Evolutionary conservation across 345 rosid species (phyloP).

Genomic region (Anacardium occidentale): DNA sequence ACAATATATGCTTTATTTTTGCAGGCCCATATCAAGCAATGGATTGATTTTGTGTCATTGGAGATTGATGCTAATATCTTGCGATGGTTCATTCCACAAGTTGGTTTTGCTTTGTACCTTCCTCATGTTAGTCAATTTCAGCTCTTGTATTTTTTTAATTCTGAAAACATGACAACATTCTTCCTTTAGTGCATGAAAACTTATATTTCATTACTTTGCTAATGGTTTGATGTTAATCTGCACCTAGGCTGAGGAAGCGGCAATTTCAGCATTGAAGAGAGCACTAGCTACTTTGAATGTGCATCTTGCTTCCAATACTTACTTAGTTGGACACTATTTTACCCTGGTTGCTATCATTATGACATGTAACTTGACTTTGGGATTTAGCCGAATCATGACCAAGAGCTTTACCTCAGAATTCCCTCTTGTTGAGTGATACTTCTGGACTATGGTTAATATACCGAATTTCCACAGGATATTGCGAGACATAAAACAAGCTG

Average conservation of each 20-base stretch:
- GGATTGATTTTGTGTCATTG: slow-evolving; percentile 82
- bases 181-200: not conserved
- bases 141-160: not conserved
- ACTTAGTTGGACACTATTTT: slow-evolving; percentile 82
- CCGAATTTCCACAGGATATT: slow-evolving; percentile 78
- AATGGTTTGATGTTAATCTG: not conserved
- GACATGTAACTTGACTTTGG: slow-evolving; percentile 68
- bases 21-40: slow-evolving; percentile 85
- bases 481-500: slow-evolving; percentile 79
- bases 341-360: slow-evolving; percentile 78
- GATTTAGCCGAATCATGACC: slow-evolving; percentile 59
- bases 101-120: slow-evolving; percentile 56
- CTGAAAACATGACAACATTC: not conserved
- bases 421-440: slow-evolving; percentile 97
- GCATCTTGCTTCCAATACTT: slow-evolving; percentile 75
- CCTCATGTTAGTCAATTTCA: slow-evolving; percentile 44
- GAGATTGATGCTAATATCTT: slow-evolving; percentile 60
- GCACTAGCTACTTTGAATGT: slow-evolving; percentile 70
- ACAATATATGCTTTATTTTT: not conserved
- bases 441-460: slow-evolving; percentile 91
- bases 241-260: slow-evolving; percentile 47
- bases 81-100: slow-evolving; percentile 36
- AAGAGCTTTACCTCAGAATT: slow-evolving; percentile 84
- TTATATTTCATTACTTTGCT: not conserved
- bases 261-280: slow-evolving; percentile 71